phyloP scores from a whole-genome alignment of 352 stramenopile genomes.

The Lagenidium sp. region DNA sequence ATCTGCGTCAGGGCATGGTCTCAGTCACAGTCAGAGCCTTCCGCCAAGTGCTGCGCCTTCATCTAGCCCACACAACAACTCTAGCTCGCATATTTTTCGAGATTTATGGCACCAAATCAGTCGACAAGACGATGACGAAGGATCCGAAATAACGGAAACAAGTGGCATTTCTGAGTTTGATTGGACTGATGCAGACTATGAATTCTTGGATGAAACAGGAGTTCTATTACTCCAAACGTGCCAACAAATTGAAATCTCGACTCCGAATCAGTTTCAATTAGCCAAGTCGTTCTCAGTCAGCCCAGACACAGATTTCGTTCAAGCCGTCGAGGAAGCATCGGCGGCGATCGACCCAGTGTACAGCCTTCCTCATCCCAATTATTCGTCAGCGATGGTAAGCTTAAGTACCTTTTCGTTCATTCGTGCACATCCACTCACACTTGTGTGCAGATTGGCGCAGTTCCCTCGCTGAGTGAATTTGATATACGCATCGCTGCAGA shows the following conservation, averaged over 20 bases:
- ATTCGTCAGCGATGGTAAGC: no score
- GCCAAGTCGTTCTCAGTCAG: no score
- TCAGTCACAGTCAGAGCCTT: neutral
- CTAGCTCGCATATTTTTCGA: conserved; percentile 51
- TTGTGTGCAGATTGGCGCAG: no score
- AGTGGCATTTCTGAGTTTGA: conserved; percentile 34
- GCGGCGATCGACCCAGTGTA: conserved; percentile 6
- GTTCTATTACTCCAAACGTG: no score
- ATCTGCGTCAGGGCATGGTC: neutral
- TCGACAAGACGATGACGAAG: conserved; percentile 47
- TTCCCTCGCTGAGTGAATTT: no score
- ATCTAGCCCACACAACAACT: conserved; percentile 2
- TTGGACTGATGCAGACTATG: conserved; percentile 21
- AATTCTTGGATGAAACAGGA: conserved; percentile 47
- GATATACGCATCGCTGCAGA: conserved; percentile 38
- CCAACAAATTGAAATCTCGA: no score
- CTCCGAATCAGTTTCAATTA: no score
- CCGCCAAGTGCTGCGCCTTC: neutral
- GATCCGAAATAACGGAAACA: no score
- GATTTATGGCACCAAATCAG: conserved; percentile 76
- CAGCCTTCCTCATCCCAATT: neutral
- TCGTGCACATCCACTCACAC: no score
- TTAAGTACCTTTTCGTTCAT: neutral
- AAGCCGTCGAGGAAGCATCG: no score
- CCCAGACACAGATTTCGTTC: no score